Percentiles rank a stretch among this genome's conserved stretches.
phyloP scores from a whole-genome alignment of 352 stramenopile genomes.

The Phytopythium helicoides region DNA sequence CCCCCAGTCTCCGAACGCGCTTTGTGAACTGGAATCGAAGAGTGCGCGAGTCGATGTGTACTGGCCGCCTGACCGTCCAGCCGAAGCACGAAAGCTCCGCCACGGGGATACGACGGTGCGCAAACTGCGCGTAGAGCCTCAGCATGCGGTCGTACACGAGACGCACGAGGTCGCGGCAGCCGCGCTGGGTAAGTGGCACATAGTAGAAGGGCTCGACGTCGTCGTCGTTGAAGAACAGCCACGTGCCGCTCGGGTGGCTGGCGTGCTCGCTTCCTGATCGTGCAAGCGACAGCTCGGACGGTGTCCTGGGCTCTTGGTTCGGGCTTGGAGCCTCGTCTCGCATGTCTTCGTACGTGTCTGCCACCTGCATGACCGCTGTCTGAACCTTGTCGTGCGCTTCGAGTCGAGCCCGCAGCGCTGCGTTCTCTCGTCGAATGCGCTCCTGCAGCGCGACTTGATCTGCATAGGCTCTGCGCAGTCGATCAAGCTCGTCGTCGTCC shows the following conservation, averaged over 20 bases:
- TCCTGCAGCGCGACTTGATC: constrained; percentile 29
- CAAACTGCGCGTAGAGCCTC: constrained; percentile 28
- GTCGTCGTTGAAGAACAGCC: constrained; percentile 31
- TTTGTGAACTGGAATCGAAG: constrained; percentile 53
- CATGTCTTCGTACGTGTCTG: constrained; percentile 7
- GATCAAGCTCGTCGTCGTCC: constrained; percentile 3
- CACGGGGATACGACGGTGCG: constrained; percentile 21
- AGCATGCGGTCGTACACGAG: constrained; percentile 35
- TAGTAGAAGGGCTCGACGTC: constrained; percentile 37
- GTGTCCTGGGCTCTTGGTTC: too few species aligned
- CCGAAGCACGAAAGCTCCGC: constrained; percentile 34
- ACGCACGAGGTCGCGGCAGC: constrained; percentile 25
- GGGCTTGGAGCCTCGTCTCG: not conserved
- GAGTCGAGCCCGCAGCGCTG: constrained; percentile 25
- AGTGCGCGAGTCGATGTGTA: constrained; percentile 16
- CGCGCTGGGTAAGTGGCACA: constrained; percentile 20
- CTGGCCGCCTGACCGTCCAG: constrained; percentile 30
- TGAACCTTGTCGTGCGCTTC: constrained; percentile 28
- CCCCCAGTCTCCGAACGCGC: constrained; percentile 22
- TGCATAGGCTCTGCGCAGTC: constrained; percentile 15
- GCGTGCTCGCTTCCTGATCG: not conserved
- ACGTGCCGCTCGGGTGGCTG: constrained; percentile 12
- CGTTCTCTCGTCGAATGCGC: constrained; percentile 38
- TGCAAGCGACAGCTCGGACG: too few species aligned
- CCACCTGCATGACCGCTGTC: constrained; percentile 6